A percentile compares a stretch with the other conserved stretches of the same genome.
These are phyloP conservation scores for Evernia prunastri DNA, from an alignment of 495 filamentous ascomycete species.

Conservation along the genomic window DNA sequence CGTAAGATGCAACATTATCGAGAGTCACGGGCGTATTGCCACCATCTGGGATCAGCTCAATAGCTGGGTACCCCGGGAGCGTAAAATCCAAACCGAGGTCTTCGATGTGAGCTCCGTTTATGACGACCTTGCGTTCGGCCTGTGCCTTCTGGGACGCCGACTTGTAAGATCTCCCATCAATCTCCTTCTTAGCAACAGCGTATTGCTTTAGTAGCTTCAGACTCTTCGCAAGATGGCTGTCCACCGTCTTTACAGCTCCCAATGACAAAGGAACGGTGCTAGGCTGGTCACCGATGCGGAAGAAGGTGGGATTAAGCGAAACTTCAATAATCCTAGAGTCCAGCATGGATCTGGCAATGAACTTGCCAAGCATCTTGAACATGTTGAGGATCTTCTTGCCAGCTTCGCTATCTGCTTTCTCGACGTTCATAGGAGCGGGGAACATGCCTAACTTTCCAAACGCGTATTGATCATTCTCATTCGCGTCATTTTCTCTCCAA, in stretches of 20 bases:
- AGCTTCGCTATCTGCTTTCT: slow-evolving; percentile 63
- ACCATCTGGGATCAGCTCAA: slow-evolving; percentile 75
- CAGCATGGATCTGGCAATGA: slow-evolving; percentile 96
- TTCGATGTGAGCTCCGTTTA: slow-evolving; percentile 72
- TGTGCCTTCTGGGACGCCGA: slow-evolving; percentile 61
- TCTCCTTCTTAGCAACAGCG: slow-evolving; percentile 68
- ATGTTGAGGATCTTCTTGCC: slow-evolving; percentile 77
- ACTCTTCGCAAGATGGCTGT: slow-evolving; percentile 76
- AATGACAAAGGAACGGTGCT: slow-evolving; percentile 74
- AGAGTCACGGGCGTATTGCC: slow-evolving; percentile 71
- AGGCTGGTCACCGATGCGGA: slow-evolving; percentile 78
- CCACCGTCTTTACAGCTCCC: slow-evolving; percentile 86
- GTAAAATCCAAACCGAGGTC: slow-evolving; percentile 92
- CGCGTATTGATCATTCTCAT: slow-evolving; percentile 70
- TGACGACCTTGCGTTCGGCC: slow-evolving; percentile 57
- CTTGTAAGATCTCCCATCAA: slow-evolving; percentile 62
- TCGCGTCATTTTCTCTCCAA: slow-evolving; percentile 89
- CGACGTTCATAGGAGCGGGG: slow-evolving; percentile 82
- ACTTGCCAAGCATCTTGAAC: slow-evolving; percentile 94
- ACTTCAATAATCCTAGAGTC: slow-evolving; percentile 98
- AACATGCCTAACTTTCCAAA: slow-evolving; percentile 84
- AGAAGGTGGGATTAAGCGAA: slow-evolving; percentile 95
- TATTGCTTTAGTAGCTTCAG: slow-evolving; percentile 86
- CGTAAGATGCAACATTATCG: slow-evolving; percentile 79
- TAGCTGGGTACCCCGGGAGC: slow-evolving; percentile 81